phyloP scores from a whole-genome alignment of 495 filamentous ascomycete species.

The Pyrenopolyporus hunteri region DNA sequence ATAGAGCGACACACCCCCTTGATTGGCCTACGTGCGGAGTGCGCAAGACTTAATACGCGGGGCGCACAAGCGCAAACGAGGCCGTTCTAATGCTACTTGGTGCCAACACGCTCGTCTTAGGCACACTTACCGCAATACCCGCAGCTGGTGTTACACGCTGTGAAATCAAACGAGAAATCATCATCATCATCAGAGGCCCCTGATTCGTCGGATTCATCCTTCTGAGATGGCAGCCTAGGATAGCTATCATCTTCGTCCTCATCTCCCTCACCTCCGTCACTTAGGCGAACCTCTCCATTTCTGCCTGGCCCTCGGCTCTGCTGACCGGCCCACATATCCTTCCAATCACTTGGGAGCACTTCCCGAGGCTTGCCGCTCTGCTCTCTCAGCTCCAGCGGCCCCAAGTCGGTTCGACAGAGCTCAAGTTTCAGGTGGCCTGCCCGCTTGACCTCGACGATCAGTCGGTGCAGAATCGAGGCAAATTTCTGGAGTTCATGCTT shows the following conservation, averaged over 20 bases:
- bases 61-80: not conserved
- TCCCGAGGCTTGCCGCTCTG: conserved; percentile 38
- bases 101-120: conserved; percentile 1
- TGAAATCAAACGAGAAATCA: conserved; percentile 47
- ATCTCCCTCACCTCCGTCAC: conserved; percentile 27
- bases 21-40: not conserved
- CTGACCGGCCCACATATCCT: conserved; percentile 29
- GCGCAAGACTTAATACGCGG: conserved; percentile 3
- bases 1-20: not conserved
- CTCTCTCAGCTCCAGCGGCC: conserved; percentile 53
- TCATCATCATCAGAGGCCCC: conserved; percentile 40
- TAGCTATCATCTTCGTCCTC: conserved; percentile 17
- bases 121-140: conserved; percentile 52
- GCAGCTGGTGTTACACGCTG: conserved; percentile 48
- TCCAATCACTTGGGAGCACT: conserved; percentile 40
- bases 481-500: conserved; percentile 46
- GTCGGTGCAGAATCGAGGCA: conserved; percentile 47
- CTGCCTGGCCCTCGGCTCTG: not conserved
- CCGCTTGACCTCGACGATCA: conserved; percentile 52
- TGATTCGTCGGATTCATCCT: conserved; percentile 15
- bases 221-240: not conserved
- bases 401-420: conserved; percentile 43
- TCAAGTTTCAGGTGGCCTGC: conserved; percentile 49
- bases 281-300: conserved; percentile 8
- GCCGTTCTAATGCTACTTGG: not conserved